Conservation (phyloP, 768 basidiomycete genomes). For the Leucogyrophana mollusca region DNA sequence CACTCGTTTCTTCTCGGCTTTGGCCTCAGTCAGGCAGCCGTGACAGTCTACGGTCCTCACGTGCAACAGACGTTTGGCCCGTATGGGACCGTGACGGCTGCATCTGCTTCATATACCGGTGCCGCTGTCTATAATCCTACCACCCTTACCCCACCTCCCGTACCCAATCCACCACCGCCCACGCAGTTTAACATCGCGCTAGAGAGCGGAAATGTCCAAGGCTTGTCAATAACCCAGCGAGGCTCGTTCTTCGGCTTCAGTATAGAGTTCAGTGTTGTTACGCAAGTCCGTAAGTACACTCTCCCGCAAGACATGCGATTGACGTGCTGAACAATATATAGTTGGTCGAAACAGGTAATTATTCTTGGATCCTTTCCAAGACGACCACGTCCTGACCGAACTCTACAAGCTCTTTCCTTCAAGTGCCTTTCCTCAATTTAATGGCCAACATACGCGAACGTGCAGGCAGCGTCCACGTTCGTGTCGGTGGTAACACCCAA, state of each 20-base stretch:
- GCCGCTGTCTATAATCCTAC: constrained; percentile 54
- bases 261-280: constrained; percentile 72
- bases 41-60: constrained; percentile 23
- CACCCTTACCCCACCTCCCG: constrained; percentile 45
- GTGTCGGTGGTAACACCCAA: constrained; percentile 81
- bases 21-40: constrained; percentile 9
- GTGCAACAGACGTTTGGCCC: constrained; percentile 23
- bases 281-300: constrained; percentile 54
- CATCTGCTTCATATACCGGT: constrained; percentile 42
- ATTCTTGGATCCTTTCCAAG: not conserved
- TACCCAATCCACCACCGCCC: constrained; percentile 44
- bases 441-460: constrained; percentile 70
- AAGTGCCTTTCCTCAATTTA: constrained; percentile 75
- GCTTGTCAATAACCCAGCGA: constrained; percentile 40
- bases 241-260: constrained; percentile 74
- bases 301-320: not conserved
- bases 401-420: constrained; percentile 41
- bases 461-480: constrained; percentile 59
- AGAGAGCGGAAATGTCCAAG: constrained; percentile 22
- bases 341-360: constrained; percentile 19
- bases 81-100: constrained; percentile 30
- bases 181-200: constrained; percentile 46
- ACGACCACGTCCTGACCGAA: not conserved
- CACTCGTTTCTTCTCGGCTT: constrained; percentile 19
- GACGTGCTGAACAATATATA: not conserved